phyloP scores from a whole-genome alignment of 2,329 filamentous ascomycete genomes.

The Aspergillus phoenicis region DNA sequence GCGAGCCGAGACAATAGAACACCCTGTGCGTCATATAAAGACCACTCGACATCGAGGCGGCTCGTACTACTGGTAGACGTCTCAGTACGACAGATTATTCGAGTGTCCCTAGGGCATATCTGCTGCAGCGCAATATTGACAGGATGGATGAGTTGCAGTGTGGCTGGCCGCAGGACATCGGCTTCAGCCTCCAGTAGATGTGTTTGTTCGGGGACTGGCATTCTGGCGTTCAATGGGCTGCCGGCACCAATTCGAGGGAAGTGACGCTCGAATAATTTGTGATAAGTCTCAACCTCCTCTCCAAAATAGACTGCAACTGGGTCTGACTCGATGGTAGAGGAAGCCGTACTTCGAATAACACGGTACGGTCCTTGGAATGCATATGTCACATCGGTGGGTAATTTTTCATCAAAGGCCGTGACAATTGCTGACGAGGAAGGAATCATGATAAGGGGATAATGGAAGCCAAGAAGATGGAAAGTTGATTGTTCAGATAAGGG shows the following conservation, averaged over 20 bases:
- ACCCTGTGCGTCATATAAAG: not conserved
- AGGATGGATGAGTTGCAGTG: not conserved
- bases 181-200: not conserved
- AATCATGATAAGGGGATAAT: not conserved
- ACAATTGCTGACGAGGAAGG: not conserved
- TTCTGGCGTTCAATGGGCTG: not conserved
- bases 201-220: not conserved
- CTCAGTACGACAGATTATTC: not conserved
- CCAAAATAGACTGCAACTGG: not conserved
- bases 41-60: not conserved
- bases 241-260: not conserved
- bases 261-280: not conserved
- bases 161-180: not conserved
- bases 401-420: not conserved
- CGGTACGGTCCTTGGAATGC: not conserved
- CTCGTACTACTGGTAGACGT: not conserved
- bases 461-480: not conserved
- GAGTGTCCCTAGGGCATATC: not conserved
- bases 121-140: not conserved
- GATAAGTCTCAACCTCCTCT: not conserved
- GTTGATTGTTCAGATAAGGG: not conserved
- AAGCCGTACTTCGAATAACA: not conserved
- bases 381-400: not conserved
- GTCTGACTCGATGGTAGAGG: not conserved
- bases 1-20: not conserved